Conservation (phyloP, 306 rosid species). For the Lathyrus oleraceus region DNA sequence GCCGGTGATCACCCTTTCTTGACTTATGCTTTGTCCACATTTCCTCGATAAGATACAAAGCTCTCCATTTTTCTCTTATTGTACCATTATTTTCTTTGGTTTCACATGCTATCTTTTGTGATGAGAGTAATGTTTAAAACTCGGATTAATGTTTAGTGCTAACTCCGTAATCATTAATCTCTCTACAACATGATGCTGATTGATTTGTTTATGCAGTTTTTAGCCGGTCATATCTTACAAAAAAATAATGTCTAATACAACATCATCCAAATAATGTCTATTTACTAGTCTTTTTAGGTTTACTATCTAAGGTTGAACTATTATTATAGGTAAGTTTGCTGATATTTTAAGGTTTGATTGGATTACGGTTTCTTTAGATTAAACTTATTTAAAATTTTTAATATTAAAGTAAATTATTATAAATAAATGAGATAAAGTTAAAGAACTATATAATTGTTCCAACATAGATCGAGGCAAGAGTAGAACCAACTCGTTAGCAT, state of each 20-base stretch:
- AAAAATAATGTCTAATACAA: background rate
- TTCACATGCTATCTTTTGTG: background rate
- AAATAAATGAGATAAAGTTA: no score
- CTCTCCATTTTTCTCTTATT: background rate
- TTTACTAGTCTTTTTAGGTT: no score
- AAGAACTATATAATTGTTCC: no score
- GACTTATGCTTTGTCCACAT: background rate
- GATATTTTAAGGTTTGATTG: no score
- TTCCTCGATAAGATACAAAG: background rate
- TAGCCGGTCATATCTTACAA: background rate
- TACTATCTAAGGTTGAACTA: no score
- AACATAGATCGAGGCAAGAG: no score
- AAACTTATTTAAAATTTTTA: no score
- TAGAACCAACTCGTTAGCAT: no score
- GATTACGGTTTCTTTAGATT: no score
- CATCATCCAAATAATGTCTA: background rate
- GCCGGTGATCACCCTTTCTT: constrained; percentile 7
- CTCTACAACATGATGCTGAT: background rate
- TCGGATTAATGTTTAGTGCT: background rate
- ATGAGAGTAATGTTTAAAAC: background rate
- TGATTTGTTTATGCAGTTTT: background rate
- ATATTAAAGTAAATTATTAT: no score
- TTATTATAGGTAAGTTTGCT: no score
- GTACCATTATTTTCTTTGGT: background rate
- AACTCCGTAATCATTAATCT: background rate